Evolutionary conservation across 805 yeast species (phyloP), one percentile per base, ranked within the genome.

Genomic region (Wickerhamomyces alni): DNA sequence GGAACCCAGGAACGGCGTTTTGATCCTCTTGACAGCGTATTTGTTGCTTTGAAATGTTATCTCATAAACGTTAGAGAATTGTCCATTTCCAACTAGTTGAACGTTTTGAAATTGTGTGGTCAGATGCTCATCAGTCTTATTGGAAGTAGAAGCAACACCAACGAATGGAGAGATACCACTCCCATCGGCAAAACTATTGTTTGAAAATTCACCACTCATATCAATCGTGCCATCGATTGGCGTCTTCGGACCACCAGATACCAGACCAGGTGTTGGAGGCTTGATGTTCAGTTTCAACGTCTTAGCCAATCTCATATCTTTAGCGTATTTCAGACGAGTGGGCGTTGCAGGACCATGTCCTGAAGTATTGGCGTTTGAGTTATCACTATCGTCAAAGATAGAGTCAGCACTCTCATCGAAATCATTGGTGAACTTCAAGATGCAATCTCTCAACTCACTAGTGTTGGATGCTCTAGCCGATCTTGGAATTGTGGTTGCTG

Each of bases 1-100:
- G 15, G 74, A 74, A 1, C 83, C 73, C 44, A 62, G 46, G 26
- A 79, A 62, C 24, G 81, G 82, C 37, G 77, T 75, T 54, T 83
- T 87, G 21, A 93, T 78, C 43, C 95, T 72, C 61, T 93, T 93
- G 38, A 93, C 93, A 0, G 98, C 98, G 59, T 80, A 87, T 52
- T 58, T 79, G 35, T 74, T 72, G 38, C 71, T 69, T 44, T 80
- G 79, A 53, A 79, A 83, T 13, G 77, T 70, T 32, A 91, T 91
- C 45, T 84, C 84, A 60, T 79, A 93, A 15, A 94, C 99, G 17
- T 77, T 69, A 3, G 96, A 87, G 54, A 93, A 93, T 59, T 87
- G 95, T 18, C 99, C 98, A 27, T 74, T 67, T 3, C 96, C 96
- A 17, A 91, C 65, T 33, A 80, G 63, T 33, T 72, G 70, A 33